phyloP scores from a whole-genome alignment of 1,139 yeast genomes.

The Scheffersomyces stambukii region DNA sequence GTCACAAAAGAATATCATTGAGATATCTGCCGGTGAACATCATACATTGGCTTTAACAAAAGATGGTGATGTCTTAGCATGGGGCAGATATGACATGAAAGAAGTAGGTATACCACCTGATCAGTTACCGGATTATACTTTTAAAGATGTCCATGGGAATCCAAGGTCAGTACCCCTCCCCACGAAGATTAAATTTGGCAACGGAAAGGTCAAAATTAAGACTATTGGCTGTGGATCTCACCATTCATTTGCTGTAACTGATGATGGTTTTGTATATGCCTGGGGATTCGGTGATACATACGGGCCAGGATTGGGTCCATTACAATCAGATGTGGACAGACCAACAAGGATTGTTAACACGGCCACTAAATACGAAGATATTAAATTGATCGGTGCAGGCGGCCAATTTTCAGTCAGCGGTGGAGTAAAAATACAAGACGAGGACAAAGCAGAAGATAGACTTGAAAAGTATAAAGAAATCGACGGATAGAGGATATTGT shows the following conservation, averaged over 20 bases:
- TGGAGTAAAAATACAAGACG: conserved; percentile 63
- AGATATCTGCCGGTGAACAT: conserved; percentile 91
- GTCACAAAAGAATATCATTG: conserved; percentile 47
- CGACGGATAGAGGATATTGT: conserved; percentile 25
- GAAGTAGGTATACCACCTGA: conserved; percentile 77
- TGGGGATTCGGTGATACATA: conserved; percentile 99
- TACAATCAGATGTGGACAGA: conserved; percentile 80
- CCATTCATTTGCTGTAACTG: conserved; percentile 82
- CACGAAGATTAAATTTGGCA: conserved; percentile 47
- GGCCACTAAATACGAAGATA: conserved; percentile 78
- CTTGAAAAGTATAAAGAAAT: conserved; percentile 45
- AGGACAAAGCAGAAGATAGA: conserved; percentile 58
- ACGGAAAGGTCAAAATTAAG: conserved; percentile 43
- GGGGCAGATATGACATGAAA: conserved; percentile 92
- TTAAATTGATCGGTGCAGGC: conserved; percentile 77
- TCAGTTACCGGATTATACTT: conserved; percentile 63
- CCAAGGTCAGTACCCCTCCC: conserved; percentile 88
- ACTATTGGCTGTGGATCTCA: conserved; percentile 83
- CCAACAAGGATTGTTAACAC: conserved; percentile 90
- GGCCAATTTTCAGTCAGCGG: conserved; percentile 93
- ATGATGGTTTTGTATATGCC: conserved; percentile 80
- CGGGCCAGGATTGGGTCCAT: conserved; percentile 91
- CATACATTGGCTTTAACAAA: conserved; percentile 75
- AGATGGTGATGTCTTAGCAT: conserved; percentile 70
- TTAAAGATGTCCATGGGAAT: conserved; percentile 72